These are phyloP conservation scores for Dipodascus geniculatus DNA, from an alignment of 805 yeast genomes.

Conservation along the genomic window DNA sequence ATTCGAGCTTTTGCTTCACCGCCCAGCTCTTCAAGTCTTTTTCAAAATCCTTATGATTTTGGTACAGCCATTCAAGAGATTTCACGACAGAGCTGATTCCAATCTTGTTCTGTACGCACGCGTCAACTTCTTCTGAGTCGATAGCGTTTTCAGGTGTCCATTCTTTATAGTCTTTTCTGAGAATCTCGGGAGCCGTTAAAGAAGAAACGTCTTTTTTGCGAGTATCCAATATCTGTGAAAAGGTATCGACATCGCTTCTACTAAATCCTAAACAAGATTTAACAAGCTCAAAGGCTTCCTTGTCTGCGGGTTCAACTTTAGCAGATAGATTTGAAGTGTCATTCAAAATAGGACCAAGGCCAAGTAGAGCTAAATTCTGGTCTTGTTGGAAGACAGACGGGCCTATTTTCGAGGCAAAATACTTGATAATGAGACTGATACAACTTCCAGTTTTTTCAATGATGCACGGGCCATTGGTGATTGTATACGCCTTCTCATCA, in stretches of 20 bases:
- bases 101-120: conserved; percentile 26
- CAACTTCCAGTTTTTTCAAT: conserved; percentile 66
- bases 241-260: conserved; percentile 14
- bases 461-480: conserved; percentile 34
- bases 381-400: conserved; percentile 6
- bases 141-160: conserved; percentile 25
- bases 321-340: conserved; percentile 63
- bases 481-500: conserved; percentile 41
- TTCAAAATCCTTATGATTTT: conserved; percentile 20
- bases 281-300: conserved; percentile 32
- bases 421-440: conserved; percentile 59
- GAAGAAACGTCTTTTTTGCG: conserved; percentile 58
- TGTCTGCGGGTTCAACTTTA: conserved; percentile 51
- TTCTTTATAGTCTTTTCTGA: conserved; percentile 77
- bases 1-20: conserved; percentile 26
- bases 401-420: conserved; percentile 26
- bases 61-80: conserved; percentile 41
- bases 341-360: conserved; percentile 56
- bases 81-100: conserved; percentile 75
- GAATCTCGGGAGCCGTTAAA: conserved; percentile 45
- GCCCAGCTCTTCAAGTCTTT: conserved; percentile 23
- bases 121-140: conserved; percentile 13
- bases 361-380: conserved; percentile 30
- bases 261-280: conserved; percentile 6
- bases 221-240: conserved; percentile 27